These are phyloP conservation scores for Phtheirospermum japonicum DNA, from an alignment of 257 asterid genomes.

Conservation along the genomic window DNA sequence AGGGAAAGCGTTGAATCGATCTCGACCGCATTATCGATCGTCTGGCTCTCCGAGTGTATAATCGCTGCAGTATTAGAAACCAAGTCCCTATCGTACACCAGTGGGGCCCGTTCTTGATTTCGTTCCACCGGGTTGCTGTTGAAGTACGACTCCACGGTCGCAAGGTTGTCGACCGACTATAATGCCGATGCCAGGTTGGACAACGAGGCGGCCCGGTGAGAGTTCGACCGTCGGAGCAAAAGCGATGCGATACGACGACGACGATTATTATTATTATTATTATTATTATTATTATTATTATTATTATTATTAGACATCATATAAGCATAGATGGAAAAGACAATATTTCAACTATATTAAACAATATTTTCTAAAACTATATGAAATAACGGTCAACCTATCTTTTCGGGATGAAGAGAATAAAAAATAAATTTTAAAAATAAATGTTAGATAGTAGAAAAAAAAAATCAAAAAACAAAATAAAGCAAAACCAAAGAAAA, in stretches of 20 bases:
- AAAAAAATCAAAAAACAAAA: no score
- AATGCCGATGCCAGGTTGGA: slow-evolving; percentile 45
- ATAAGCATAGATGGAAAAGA: no score
- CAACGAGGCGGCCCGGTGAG: slow-evolving; percentile 56
- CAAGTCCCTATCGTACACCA: slow-evolving; percentile 80
- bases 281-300: not conserved
- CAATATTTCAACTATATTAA: no score
- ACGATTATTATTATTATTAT: not conserved
- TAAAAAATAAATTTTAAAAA: no score
- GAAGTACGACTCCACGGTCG: slow-evolving; percentile 67
- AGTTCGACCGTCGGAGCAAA: slow-evolving; percentile 58
- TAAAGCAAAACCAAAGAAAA: no score
- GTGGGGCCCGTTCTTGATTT: slow-evolving; percentile 45
- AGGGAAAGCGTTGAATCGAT: slow-evolving; percentile 78
- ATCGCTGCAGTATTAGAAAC: slow-evolving; percentile 95
- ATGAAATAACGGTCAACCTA: no score
- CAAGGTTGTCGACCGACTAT: slow-evolving; percentile 54
- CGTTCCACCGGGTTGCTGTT: slow-evolving; percentile 45
- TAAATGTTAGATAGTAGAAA: not conserved
- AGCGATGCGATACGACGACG: slow-evolving; percentile 50
- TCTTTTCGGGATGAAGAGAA: no score
- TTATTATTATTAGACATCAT: no score
- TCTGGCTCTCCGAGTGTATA: slow-evolving; percentile 93
- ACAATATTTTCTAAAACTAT: no score
- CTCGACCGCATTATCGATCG: slow-evolving; percentile 82